Percentiles rank a stretch among this genome's conserved stretches.
Conservation (phyloP, 345 rosid species). For the Chamaenerion angustifolium region DNA sequence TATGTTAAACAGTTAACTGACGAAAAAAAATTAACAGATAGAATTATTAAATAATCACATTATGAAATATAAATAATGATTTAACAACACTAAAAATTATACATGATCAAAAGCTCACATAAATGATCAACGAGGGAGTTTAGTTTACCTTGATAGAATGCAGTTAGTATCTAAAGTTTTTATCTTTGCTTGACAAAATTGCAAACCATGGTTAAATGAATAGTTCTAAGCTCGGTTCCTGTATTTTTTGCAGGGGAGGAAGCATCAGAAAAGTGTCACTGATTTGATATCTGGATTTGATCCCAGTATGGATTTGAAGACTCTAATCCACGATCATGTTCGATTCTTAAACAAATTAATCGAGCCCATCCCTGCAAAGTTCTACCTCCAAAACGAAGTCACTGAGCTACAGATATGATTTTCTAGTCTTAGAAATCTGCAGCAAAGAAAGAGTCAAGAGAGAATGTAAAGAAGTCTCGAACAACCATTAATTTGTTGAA, state of each 20-base stretch:
- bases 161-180: too few species aligned
- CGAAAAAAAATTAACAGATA: too few species aligned
- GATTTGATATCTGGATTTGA: slow-evolving; percentile 1
- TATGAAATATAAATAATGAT: too few species aligned
- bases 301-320: slow-evolving; percentile 22
- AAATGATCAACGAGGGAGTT: too few species aligned
- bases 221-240: background rate
- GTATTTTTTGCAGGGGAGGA: slow-evolving; percentile 25
- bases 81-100: too few species aligned
- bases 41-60: too few species aligned
- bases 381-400: slow-evolving; percentile 60
- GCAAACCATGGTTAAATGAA: too few species aligned
- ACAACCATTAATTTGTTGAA: slow-evolving; percentile 59
- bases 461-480: slow-evolving; percentile 72
- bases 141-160: too few species aligned
- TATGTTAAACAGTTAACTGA: too few species aligned
- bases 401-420: slow-evolving; percentile 49
- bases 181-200: too few species aligned
- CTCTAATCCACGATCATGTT: slow-evolving; percentile 33
- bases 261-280: slow-evolving; percentile 17
- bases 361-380: slow-evolving; percentile 78
- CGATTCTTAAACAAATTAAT: slow-evolving; percentile 56
- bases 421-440: slow-evolving; percentile 63
- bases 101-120: too few species aligned
- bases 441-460: too few species aligned